These are phyloP conservation scores for Nannizziopsis arthrosporioides DNA, from an alignment of 2,329 filamentous ascomycete species.

Conservation along the genomic window DNA sequence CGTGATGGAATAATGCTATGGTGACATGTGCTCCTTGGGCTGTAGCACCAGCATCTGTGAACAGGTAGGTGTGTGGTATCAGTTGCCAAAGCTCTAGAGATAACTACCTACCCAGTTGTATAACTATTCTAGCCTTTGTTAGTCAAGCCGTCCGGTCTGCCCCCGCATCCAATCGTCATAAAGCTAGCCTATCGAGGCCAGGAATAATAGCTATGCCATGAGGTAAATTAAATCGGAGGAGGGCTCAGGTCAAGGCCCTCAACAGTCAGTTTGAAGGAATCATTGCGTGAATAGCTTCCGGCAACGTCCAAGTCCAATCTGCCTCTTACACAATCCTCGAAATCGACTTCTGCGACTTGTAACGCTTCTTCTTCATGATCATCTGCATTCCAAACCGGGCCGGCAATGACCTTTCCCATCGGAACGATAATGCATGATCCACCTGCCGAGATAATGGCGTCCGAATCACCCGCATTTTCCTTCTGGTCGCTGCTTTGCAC, in stretches of 20 bases:
- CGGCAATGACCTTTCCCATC: slow-evolving; percentile 64
- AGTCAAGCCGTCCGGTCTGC: no score
- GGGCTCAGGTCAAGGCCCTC: slow-evolving; percentile 50
- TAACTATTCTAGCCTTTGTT: no score
- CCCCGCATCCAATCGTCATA: no score
- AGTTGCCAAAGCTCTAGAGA: no score
- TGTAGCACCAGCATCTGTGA: no score
- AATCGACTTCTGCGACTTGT: slow-evolving; percentile 62
- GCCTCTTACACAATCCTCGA: slow-evolving; percentile 76
- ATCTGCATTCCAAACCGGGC: slow-evolving; percentile 65
- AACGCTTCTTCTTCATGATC: slow-evolving; percentile 47
- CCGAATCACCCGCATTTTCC: slow-evolving; percentile 17
- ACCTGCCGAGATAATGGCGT: slow-evolving; percentile 55
- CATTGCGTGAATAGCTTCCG: slow-evolving; percentile 71
- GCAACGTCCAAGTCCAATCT: slow-evolving; percentile 72
- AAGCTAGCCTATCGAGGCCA: no score
- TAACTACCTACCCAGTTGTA: no score
- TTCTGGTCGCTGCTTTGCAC: slow-evolving; percentile 24
- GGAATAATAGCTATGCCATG: no score
- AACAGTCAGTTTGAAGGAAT: slow-evolving; percentile 49
- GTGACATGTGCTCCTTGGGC: no score
- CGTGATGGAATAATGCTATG: no score
- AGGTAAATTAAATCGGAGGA: slow-evolving; percentile 33
- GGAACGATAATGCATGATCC: slow-evolving; percentile 76
- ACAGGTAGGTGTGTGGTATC: no score